phyloP scores from a whole-genome alignment of 169 alveolate species.

The Eimeria sp. region DNA sequence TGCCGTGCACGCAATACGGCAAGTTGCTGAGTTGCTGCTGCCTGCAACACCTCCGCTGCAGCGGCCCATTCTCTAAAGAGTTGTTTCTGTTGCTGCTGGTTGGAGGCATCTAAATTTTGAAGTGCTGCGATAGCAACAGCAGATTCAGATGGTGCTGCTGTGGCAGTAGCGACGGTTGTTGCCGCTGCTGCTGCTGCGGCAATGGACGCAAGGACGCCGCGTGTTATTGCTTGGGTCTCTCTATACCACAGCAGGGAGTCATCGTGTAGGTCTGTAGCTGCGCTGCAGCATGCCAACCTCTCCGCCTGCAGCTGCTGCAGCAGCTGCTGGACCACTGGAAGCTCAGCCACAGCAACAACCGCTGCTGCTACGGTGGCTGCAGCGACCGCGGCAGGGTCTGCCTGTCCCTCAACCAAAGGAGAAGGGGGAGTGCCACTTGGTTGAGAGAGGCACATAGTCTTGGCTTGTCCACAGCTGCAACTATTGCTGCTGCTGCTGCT shows the following conservation, averaged over 20 bases:
- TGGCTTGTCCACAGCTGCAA: slow-evolving; percentile 4
- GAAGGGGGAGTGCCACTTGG: background rate
- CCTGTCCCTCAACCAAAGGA: background rate
- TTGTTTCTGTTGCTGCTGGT: slow-evolving; percentile 10
- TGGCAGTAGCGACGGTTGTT: background rate
- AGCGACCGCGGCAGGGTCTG: background rate
- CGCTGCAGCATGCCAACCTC: slow-evolving; percentile 46
- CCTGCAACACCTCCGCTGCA: slow-evolving; percentile 12
- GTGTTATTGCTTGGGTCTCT: slow-evolving; percentile 41
- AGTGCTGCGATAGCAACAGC: background rate
- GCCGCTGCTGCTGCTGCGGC: slow-evolving; percentile 21
- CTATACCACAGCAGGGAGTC: slow-evolving; percentile 9
- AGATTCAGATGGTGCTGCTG: background rate
- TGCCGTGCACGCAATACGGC: slow-evolving; percentile 30
- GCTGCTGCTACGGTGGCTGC: slow-evolving; percentile 43
- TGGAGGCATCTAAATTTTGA: background rate
- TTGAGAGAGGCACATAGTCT: background rate
- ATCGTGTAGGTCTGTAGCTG: slow-evolving; percentile 13
- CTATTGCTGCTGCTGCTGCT: slow-evolving; percentile 62
- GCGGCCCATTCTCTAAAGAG: slow-evolving; percentile 26
- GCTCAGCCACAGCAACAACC: slow-evolving; percentile 38
- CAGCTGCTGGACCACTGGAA: slow-evolving; percentile 33
- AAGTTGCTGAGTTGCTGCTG: slow-evolving; percentile 17
- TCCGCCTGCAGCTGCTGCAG: slow-evolving; percentile 65
- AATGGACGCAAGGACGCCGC: slow-evolving; percentile 10